Evolutionary conservation across 2,329 filamentous ascomycete genomes (phyloP).

Genomic region (Corynespora cassiicola): DNA sequence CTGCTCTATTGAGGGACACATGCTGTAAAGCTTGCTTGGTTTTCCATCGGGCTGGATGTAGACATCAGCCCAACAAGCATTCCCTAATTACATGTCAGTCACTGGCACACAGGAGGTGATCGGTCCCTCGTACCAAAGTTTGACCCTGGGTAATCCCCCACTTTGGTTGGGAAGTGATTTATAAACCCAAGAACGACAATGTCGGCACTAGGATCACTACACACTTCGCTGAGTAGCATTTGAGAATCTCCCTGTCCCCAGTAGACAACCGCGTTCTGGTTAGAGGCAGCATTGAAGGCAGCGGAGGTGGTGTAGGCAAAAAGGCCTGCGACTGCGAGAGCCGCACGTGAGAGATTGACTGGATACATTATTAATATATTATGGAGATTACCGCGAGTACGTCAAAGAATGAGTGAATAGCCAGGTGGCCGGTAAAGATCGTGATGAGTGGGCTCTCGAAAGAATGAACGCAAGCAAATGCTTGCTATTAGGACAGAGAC

Average conservation of each 20-base stretch:
- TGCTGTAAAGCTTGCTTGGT: constrained; percentile 49
- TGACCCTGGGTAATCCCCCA: constrained; percentile 56
- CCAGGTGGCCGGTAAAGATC: constrained; percentile 46
- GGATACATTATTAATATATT: constrained; percentile 47
- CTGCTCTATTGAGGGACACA: constrained; percentile 51
- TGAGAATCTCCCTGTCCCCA: constrained; percentile 63
- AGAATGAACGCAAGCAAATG: constrained; percentile 63
- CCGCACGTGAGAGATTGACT: constrained; percentile 30
- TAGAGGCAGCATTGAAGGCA: constrained; percentile 49
- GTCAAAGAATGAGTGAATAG: constrained; percentile 43
- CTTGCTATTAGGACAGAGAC: constrained; percentile 39
- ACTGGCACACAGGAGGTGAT: background rate
- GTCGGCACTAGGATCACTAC: constrained; percentile 58
- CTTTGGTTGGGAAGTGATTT: constrained; percentile 59
- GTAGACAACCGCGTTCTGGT: constrained; percentile 60
- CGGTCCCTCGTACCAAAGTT: constrained; percentile 57
- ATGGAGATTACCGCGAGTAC: constrained; percentile 29
- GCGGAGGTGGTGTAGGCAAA: constrained; percentile 45
- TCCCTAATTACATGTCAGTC: constrained; percentile 21
- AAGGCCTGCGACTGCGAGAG: constrained; percentile 44
- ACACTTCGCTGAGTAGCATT: constrained; percentile 57
- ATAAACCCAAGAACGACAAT: constrained; percentile 65
- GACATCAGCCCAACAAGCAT: constrained; percentile 53
- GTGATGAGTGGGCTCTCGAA: constrained; percentile 50
- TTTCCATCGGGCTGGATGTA: constrained; percentile 48